A percentile compares a stretch with the other conserved stretches of the same genome.
Conservation (phyloP, 2,329 filamentous ascomycete species). For the Beauveria sp. region DNA sequence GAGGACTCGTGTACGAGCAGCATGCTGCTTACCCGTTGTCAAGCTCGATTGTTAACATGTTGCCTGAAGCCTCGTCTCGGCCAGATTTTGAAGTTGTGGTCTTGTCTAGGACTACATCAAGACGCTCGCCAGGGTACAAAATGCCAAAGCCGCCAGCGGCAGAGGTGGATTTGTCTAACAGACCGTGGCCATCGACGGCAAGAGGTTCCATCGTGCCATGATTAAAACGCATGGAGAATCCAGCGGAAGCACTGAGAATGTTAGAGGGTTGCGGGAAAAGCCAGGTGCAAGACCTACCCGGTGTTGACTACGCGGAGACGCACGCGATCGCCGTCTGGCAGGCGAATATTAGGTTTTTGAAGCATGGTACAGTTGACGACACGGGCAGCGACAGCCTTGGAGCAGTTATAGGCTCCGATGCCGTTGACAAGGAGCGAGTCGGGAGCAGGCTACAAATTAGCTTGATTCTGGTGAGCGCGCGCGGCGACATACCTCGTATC, state of each 20-base stretch:
- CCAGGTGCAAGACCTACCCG: slow-evolving; percentile 10
- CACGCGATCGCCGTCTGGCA: slow-evolving; percentile 11
- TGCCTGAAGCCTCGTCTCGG: neutral
- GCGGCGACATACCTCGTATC: slow-evolving; percentile 7
- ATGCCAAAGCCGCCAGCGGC: slow-evolving; percentile 14
- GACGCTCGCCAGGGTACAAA: slow-evolving; percentile 17
- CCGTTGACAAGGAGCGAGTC: slow-evolving; percentile 14
- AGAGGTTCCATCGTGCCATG: slow-evolving; percentile 14
- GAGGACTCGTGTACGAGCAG: too few species aligned
- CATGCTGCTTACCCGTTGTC: neutral
- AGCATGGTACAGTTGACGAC: slow-evolving; percentile 11
- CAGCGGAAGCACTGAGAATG: slow-evolving; percentile 9
- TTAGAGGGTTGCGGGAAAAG: neutral
- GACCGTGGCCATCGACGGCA: slow-evolving; percentile 15
- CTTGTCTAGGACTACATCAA: slow-evolving; percentile 13
- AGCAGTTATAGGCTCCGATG: slow-evolving; percentile 13
- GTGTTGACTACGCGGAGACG: slow-evolving; percentile 16
- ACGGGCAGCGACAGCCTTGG: slow-evolving; percentile 15
- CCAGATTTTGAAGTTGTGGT: neutral
- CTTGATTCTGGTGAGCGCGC: neutral
- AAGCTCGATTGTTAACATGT: slow-evolving; percentile 6
- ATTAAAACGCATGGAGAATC: slow-evolving; percentile 10
- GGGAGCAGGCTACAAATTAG: slow-evolving; percentile 13
- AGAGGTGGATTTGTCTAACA: slow-evolving; percentile 4
- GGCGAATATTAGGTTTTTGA: slow-evolving; percentile 6